Conservation (phyloP, 2,329 filamentous ascomycete species). For the Apiospora hydei region DNA sequence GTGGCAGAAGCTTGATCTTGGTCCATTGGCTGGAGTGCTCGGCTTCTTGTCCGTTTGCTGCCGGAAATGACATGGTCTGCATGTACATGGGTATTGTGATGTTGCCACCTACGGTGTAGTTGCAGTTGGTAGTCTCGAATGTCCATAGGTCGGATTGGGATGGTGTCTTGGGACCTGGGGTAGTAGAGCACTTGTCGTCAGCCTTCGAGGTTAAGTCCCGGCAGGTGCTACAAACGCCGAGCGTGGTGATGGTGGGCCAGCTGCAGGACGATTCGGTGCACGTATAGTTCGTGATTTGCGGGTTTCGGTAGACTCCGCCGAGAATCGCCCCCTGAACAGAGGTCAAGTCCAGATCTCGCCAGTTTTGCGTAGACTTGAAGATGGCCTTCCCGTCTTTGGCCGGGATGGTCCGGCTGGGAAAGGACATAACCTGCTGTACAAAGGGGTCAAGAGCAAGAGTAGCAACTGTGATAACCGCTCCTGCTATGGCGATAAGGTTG, state of each 20-base stretch:
- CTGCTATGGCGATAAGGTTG: not conserved
- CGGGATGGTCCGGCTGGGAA: not conserved
- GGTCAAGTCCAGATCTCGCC: not conserved
- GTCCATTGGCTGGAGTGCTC: slow-evolving; percentile 5
- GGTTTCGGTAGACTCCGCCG: not conserved
- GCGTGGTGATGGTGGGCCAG: slow-evolving; percentile 6
- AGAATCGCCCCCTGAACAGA: not conserved
- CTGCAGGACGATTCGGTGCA: not conserved
- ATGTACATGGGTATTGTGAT: not conserved
- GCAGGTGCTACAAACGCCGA: not conserved
- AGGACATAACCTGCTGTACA: not conserved
- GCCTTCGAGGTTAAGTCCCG: not conserved
- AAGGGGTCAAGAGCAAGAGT: slow-evolving; percentile 7
- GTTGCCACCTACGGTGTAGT: not conserved
- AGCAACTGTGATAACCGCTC: not conserved
- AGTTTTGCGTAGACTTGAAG: not conserved
- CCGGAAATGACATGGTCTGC: not conserved
- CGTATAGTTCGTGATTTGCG: slow-evolving; percentile 1
- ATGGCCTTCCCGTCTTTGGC: slow-evolving; percentile 3
- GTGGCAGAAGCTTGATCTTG: not conserved
- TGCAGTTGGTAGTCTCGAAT: not conserved
- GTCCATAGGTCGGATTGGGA: not conserved
- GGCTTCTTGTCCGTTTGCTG: not conserved
- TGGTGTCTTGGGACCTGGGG: not conserved
- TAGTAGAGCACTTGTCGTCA: not conserved